Conservation (phyloP, 1,139 yeast species). For the Yamadazyma blattariae region DNA sequence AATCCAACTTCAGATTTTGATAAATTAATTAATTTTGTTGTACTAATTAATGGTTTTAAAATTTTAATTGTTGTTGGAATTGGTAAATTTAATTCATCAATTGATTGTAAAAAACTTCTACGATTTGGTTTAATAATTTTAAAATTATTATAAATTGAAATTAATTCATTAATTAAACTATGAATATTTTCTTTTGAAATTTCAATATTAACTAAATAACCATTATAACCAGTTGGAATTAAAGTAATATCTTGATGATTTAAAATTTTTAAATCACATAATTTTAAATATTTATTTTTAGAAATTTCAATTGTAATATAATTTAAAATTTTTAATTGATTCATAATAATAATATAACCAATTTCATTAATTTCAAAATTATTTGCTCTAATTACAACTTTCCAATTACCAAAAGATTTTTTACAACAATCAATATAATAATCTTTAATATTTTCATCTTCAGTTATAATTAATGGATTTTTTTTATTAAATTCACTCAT, state of each 20-base stretch:
- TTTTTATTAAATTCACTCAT: not conserved
- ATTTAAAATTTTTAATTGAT: constrained; percentile 7
- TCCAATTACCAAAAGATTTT: constrained; percentile 9
- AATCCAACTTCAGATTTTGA: constrained; percentile 26
- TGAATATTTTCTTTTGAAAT: constrained; percentile 9
- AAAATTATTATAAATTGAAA: constrained; percentile 5
- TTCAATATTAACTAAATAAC: constrained; percentile 10
- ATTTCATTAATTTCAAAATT: constrained; percentile 5
- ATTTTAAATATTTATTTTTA: constrained; percentile 2
- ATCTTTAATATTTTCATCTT: not conserved
- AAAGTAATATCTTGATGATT: constrained; percentile 5
- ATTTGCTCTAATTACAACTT: constrained; percentile 5
- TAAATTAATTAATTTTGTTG: constrained; percentile 8
- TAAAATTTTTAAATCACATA: constrained; percentile 6
- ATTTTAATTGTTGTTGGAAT: not conserved
- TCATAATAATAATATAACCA: constrained; percentile 4
- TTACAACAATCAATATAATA: constrained; percentile 5
- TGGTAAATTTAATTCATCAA: constrained; percentile 4
- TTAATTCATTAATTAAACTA: constrained; percentile 6
- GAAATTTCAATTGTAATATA: constrained; percentile 11
- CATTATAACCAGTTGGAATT: constrained; percentile 12
- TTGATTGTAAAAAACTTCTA: constrained; percentile 5
- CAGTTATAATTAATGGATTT: not conserved
- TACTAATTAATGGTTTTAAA: constrained; percentile 4
- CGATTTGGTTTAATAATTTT: not conserved